Conservation (phyloP, 176 grass and related monocot genomes). For the Bothriochloa decipiens region DNA sequence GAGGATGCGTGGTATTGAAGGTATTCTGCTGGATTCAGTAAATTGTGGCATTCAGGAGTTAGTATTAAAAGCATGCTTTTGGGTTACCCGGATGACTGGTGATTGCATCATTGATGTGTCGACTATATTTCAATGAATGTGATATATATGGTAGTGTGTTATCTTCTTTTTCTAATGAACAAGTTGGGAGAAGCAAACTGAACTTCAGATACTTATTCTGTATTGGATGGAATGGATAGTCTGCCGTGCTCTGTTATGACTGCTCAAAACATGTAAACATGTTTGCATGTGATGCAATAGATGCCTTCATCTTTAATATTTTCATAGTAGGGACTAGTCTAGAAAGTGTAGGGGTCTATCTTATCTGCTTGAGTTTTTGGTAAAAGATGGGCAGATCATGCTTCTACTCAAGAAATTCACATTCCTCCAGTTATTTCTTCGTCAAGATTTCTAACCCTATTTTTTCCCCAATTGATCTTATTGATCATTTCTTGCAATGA, state of each 20-base stretch:
- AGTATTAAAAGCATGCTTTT: neutral
- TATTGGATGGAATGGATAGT: neutral
- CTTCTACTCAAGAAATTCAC: neutral
- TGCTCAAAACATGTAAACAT: neutral
- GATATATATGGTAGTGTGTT: conserved; percentile 89
- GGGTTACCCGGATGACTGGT: conserved; percentile 15
- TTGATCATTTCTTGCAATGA: conserved; percentile 13
- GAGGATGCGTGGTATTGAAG: neutral
- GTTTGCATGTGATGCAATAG: neutral
- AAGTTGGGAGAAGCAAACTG: conserved; percentile 81
- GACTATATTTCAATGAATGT: conserved; percentile 57
- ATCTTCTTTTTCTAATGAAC: conserved; percentile 63
- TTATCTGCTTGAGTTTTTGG: conserved; percentile 5
- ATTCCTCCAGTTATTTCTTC: conserved; percentile 27
- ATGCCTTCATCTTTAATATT: neutral
- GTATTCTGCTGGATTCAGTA: neutral
- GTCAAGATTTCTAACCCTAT: neutral
- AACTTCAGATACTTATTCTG: conserved; percentile 66
- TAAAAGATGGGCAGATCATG: neutral
- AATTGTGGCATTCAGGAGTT: conserved; percentile 9
- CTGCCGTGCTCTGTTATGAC: neutral
- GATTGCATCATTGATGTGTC: neutral
- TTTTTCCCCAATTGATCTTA: conserved; percentile 8
- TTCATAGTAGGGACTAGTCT: neutral
- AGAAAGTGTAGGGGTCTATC: neutral